A percentile compares a stretch with the other conserved stretches of the same genome.
Evolutionary conservation across 1,139 yeast genomes (phyloP).

Genomic region (Yamadazyma aaseri): DNA sequence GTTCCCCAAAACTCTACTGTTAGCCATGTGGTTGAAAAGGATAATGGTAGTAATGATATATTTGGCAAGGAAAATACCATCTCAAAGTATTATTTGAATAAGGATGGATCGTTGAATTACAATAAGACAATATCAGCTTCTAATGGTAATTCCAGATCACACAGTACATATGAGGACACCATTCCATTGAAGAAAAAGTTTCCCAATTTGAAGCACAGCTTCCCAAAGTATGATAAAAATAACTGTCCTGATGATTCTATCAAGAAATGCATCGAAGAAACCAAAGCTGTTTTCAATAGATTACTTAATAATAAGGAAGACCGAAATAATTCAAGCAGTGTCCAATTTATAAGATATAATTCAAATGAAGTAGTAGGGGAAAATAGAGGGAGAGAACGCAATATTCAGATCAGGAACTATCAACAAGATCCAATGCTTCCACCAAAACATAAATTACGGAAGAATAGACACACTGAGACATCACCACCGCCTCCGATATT

Average conservation of each 20-base stretch:
- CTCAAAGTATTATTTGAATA: slow-evolving; percentile 22
- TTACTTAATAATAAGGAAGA: slow-evolving; percentile 21
- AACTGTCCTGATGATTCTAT: slow-evolving; percentile 31
- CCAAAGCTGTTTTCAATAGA: slow-evolving; percentile 24
- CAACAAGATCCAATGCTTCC: slow-evolving; percentile 88
- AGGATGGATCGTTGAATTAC: slow-evolving; percentile 31
- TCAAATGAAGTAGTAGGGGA: slow-evolving; percentile 16
- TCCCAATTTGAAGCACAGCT: slow-evolving; percentile 41
- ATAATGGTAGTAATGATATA: slow-evolving; percentile 2
- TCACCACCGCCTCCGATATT: slow-evolving; percentile 63
- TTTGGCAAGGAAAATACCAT: slow-evolving; percentile 6
- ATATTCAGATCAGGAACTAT: slow-evolving; percentile 31
- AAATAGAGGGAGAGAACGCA: slow-evolving; percentile 20
- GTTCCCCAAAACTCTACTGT: slow-evolving; percentile 5
- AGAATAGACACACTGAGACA: slow-evolving; percentile 63
- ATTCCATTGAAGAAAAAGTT: slow-evolving; percentile 39
- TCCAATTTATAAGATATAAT: slow-evolving; percentile 22
- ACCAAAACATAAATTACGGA: slow-evolving; percentile 70
- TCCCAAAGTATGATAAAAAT: slow-evolving; percentile 32
- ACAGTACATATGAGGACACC: slow-evolving; percentile 37
- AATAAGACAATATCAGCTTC: slow-evolving; percentile 21
- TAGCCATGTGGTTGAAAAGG: slow-evolving; percentile 1
- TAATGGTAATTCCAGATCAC: slow-evolving; percentile 18
- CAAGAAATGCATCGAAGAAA: slow-evolving; percentile 27
- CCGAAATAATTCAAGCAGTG: slow-evolving; percentile 12